These are phyloP conservation scores for Zymoseptoria pseudotritici DNA, from an alignment of 2,329 filamentous ascomycete species.

Conservation along the genomic window DNA sequence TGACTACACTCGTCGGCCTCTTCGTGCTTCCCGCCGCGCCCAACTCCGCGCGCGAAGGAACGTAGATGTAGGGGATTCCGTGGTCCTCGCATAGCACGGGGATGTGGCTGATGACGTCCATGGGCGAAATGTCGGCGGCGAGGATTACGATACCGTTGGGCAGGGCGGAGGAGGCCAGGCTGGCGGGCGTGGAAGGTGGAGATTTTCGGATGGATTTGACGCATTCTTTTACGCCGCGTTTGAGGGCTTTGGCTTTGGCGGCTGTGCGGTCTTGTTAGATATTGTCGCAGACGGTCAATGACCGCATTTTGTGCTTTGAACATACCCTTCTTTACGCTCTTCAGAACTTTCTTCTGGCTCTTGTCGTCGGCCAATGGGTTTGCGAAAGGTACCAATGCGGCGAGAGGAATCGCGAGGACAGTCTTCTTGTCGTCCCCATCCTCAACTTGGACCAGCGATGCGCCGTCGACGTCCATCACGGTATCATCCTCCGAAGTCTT, in stretches of 20 bases:
- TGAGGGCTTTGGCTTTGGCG: conserved; percentile 89
- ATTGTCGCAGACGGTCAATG: too few species aligned
- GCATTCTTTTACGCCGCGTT: conserved; percentile 97
- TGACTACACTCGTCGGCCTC: conserved; percentile 91
- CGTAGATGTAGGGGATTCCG: conserved; percentile 93
- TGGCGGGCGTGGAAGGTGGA: conserved; percentile 57
- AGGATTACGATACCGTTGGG: conserved; percentile 76
- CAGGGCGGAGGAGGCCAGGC: conserved; percentile 39
- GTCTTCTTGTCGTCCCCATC: conserved; percentile 38
- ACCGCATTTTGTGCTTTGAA: conserved; percentile 1
- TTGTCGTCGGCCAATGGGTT: conserved; percentile 75
- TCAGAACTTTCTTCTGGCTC: conserved; percentile 58
- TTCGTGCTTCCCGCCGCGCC: conserved; percentile 92
- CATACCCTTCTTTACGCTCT: conserved; percentile 55
- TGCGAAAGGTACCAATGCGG: conserved; percentile 73
- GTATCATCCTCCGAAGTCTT: conserved; percentile 46
- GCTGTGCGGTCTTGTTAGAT: conserved; percentile 47
- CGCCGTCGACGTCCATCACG: conserved; percentile 18
- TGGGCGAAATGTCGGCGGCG: conserved; percentile 93
- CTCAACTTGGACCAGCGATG: conserved; percentile 34
- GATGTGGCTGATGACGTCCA: conserved; percentile 97
- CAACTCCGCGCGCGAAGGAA: conserved; percentile 84
- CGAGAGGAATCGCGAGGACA: conserved; percentile 32
- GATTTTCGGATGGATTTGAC: conserved; percentile 98
- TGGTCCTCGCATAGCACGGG: conserved; percentile 98